Conservation (phyloP, 768 basidiomycete species). For the Lanmaoa pseudosensibilis region DNA sequence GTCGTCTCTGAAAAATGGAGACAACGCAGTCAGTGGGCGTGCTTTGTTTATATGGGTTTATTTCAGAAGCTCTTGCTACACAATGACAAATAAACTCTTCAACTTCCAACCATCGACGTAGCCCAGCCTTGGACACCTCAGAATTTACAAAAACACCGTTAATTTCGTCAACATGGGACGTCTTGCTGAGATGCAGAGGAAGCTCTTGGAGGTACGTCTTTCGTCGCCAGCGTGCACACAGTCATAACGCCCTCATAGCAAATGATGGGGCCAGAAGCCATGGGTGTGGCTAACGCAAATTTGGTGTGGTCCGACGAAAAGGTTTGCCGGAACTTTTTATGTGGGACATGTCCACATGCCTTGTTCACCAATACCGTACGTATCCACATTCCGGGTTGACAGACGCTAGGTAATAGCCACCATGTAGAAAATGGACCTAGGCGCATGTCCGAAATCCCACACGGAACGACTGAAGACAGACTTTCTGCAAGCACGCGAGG, state of each 20-base stretch:
- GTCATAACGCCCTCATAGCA: constrained; percentile 52
- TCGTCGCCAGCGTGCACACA: constrained; percentile 16
- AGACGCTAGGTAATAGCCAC: neutral
- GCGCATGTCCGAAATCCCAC: constrained; percentile 95
- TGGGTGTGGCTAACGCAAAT: constrained; percentile 94
- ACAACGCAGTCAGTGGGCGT: no score
- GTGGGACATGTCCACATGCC: constrained; percentile 97
- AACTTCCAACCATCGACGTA: constrained; percentile 8
- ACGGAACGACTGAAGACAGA: constrained; percentile 92
- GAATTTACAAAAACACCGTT: constrained; percentile 3
- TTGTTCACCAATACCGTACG: constrained; percentile 97
- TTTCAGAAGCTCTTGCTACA: constrained; percentile 28
- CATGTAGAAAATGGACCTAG: constrained; percentile 94
- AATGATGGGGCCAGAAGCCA: constrained; percentile 99
- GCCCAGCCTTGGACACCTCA: neutral
- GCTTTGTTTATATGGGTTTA: constrained; percentile 28
- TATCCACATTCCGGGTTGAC: constrained; percentile 12
- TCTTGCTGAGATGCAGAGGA: constrained; percentile 96
- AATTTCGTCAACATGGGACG: constrained; percentile 70
- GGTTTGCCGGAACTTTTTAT: constrained; percentile 97
- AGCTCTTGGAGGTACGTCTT: constrained; percentile 71
- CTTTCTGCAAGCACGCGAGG: constrained; percentile 76
- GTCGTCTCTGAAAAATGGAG: no score
- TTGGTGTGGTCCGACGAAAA: constrained; percentile 94
- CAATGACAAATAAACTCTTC: constrained; percentile 28